phyloP scores from a whole-genome alignment of 352 stramenopile genomes.

The Elongisporangium prolatum region DNA sequence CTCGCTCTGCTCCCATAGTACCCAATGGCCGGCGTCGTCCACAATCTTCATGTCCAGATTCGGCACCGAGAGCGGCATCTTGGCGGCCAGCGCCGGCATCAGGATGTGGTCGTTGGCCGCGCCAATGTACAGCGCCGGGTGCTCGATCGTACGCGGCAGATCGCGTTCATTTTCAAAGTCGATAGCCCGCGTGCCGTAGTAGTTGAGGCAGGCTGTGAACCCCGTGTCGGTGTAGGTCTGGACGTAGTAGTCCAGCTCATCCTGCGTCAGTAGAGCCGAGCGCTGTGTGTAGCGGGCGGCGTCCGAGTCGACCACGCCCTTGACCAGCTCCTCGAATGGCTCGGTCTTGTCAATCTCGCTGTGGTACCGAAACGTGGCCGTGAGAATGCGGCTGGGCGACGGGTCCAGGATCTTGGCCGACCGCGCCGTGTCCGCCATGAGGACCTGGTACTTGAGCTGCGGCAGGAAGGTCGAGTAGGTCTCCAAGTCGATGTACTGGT shows the following conservation, averaged over 20 bases:
- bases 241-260: slow-evolving; percentile 47
- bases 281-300: slow-evolving; percentile 29
- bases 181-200: slow-evolving; percentile 32
- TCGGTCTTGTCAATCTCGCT: slow-evolving; percentile 11
- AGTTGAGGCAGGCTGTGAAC: slow-evolving; percentile 28
- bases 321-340: slow-evolving; percentile 22
- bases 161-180: slow-evolving; percentile 41
- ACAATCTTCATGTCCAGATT: slow-evolving; percentile 32
- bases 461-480: slow-evolving; percentile 19
- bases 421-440: slow-evolving; percentile 25
- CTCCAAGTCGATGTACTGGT: slow-evolving; percentile 31
- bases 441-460: slow-evolving; percentile 35
- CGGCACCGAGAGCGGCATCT: slow-evolving; percentile 33
- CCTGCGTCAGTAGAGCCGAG: slow-evolving; percentile 30
- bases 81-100: slow-evolving; percentile 32
- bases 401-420: slow-evolving; percentile 29
- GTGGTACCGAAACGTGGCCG: slow-evolving; percentile 27
- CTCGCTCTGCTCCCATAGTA: slow-evolving; percentile 31
- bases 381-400: slow-evolving; percentile 25
- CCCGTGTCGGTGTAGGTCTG: slow-evolving; percentile 28
- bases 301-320: slow-evolving; percentile 14
- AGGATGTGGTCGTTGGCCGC: slow-evolving; percentile 34
- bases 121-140: slow-evolving; percentile 38
- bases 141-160: slow-evolving; percentile 23
- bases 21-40: slow-evolving; percentile 35